A percentile compares a stretch with the other conserved stretches of the same genome.
Conservation (phyloP, 257 asterid genomes). For the Salvia miltiorrhiza region DNA sequence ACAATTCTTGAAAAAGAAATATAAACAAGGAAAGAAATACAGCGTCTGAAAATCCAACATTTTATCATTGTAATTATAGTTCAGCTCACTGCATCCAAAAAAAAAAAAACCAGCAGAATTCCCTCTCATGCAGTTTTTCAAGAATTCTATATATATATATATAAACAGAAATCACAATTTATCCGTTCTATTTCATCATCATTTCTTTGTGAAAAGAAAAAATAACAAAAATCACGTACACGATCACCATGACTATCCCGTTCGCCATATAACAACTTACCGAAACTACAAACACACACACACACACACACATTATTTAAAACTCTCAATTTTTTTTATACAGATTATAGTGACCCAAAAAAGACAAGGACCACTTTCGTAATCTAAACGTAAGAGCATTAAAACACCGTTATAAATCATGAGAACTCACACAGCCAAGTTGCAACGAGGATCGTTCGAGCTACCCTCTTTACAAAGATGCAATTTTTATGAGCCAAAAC, state of each 20-base stretch:
- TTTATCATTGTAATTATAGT: neutral
- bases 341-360: constrained; percentile 5
- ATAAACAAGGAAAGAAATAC: neutral
- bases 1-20: neutral
- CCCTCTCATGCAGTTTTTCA: neutral
- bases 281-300: neutral
- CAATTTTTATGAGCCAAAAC: constrained; percentile 19
- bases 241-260: constrained; percentile 7
- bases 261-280: neutral
- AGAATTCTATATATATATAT: no score
- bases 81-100: neutral
- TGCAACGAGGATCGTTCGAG: constrained; percentile 27
- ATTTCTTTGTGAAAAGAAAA: neutral
- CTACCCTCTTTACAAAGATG: constrained; percentile 21
- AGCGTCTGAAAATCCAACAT: neutral
- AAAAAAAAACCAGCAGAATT: neutral
- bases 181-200: neutral
- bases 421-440: constrained; percentile 38
- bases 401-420: constrained; percentile 28
- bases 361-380: constrained; percentile 20
- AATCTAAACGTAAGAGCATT: constrained; percentile 14
- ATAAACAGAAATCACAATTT: no score
- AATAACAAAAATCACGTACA: neutral
- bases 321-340: neutral
- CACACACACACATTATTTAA: neutral